Evolutionary conservation across 305 asterid species (phyloP), one percentile per base, ranked within the genome.

Genomic region (Fraxinus nigra): DNA sequence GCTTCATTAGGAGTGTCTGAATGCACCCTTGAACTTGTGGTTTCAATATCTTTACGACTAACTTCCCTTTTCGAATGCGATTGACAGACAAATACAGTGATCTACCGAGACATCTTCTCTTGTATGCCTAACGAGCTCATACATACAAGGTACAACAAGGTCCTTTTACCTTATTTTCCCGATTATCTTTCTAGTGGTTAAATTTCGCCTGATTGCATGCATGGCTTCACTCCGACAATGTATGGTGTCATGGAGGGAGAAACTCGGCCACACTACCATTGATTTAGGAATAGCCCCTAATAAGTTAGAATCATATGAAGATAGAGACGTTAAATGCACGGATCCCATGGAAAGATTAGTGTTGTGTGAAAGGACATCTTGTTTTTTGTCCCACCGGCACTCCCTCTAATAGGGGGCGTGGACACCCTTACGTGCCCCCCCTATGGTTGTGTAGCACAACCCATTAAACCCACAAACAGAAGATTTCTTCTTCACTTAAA

Each of bases 371-470:
- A 85, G 99, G 99, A n/a, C 94, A 93, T 89, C 97, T 95, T 26
- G 99, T 95, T 87, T 92, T 97, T 61, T 95, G n/a, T 90, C 82
- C 98, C 99, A 28, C 82, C 92, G 90, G 95, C n/a, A n/a, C n/a
- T n/a, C n/a, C n/a, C n/a, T n/a, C n/a, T n/a, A n/a, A n/a, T n/a
- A n/a, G n/a, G n/a, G n/a, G n/a, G n/a, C n/a, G n/a, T n/a, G n/a
- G n/a, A n/a, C n/a, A n/a, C n/a, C n/a, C n/a, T n/a, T n/a, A n/a
- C n/a, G n/a, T n/a, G n/a, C n/a, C n/a, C n/a, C n/a, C n/a, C n/a
- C n/a, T n/a, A n/a, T n/a, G n/a, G n/a, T n/a, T n/a, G n/a, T n/a
- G n/a, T n/a, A n/a, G n/a, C n/a, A n/a, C n/a, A n/a, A n/a, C n/a
- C n/a, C n/a, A n/a, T n/a, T 32, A 32, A 32, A 32, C 35, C 35